phyloP scores from a whole-genome alignment of 257 asterid genomes.

The Mentha longifolia region DNA sequence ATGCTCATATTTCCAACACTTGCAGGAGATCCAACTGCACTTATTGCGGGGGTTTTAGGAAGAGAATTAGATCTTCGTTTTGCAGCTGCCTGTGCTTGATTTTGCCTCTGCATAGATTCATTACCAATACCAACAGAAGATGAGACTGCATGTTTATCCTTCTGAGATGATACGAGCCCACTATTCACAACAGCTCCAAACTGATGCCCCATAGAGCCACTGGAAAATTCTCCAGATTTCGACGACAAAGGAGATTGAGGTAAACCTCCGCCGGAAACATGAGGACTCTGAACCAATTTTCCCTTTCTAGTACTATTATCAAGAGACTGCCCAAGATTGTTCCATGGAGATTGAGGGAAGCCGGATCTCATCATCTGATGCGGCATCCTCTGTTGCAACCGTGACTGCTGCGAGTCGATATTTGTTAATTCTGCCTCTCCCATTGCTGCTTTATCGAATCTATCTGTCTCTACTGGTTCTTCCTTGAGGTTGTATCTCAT shows the following conservation, averaged over 20 bases:
- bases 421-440: constrained; percentile 57
- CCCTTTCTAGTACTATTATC: constrained; percentile 77
- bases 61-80: constrained; percentile 83
- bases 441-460: constrained; percentile 66
- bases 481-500: constrained; percentile 81
- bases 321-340: constrained; percentile 68
- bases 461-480: constrained; percentile 80
- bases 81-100: constrained; percentile 73
- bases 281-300: constrained; percentile 89
- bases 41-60: constrained; percentile 69
- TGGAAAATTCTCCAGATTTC: constrained; percentile 91
- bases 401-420: constrained; percentile 67
- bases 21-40: constrained; percentile 93
- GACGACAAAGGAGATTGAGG: constrained; percentile 99
- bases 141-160: constrained; percentile 79
- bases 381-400: constrained; percentile 73
- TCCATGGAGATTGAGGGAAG: constrained; percentile 81
- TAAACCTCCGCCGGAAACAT: constrained; percentile 84
- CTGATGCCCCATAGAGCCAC: constrained; percentile 90
- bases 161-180: constrained; percentile 65
- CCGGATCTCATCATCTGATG: constrained; percentile 66
- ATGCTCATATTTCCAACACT: constrained; percentile 79
- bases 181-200: constrained; percentile 77
- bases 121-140: constrained; percentile 65
- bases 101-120: constrained; percentile 82